Evolutionary conservation across 352 stramenopile species (phyloP).

Genomic region (Phytopythium chamaehyphon): DNA sequence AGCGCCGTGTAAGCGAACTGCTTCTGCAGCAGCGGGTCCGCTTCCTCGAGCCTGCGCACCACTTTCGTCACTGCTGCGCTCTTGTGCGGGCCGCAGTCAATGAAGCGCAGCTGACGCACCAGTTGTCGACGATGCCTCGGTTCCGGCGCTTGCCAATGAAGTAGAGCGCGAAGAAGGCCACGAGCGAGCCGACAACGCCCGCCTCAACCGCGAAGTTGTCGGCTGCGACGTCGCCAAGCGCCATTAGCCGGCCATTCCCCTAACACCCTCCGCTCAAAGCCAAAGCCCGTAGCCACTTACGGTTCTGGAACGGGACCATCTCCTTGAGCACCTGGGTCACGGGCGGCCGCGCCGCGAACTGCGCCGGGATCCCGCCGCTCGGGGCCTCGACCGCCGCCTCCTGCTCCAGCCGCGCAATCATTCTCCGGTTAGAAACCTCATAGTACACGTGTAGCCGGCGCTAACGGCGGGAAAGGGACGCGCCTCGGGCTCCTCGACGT

Average conservation of each 20-base stretch:
- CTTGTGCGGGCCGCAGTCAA: too few species aligned
- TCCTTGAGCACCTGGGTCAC: slow-evolving; percentile 21
- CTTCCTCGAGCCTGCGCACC: slow-evolving; percentile 50
- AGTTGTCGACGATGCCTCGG: slow-evolving; percentile 57
- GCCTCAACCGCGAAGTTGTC: slow-evolving; percentile 49
- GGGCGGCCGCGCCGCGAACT: slow-evolving; percentile 8
- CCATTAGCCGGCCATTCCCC: neutral
- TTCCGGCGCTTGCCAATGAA: slow-evolving; percentile 68
- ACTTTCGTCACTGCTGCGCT: too few species aligned
- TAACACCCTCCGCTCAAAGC: too few species aligned
- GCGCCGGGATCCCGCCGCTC: slow-evolving; percentile 8
- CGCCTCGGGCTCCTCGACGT: slow-evolving; percentile 23
- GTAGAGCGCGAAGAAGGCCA: slow-evolving; percentile 56
- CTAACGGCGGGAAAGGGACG: neutral
- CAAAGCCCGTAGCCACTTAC: slow-evolving; percentile 7
- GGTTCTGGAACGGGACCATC: slow-evolving; percentile 34
- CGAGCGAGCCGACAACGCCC: slow-evolving; percentile 34
- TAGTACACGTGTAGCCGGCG: neutral
- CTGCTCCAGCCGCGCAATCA: slow-evolving; percentile 12
- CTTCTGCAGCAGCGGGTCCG: slow-evolving; percentile 55
- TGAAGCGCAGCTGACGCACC: slow-evolving; percentile 19
- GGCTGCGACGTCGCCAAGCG: slow-evolving; percentile 16
- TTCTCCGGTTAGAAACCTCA: neutral
- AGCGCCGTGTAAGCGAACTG: slow-evolving; percentile 76
- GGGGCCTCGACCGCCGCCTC: slow-evolving; percentile 7